Conservation (phyloP, 768 basidiomycete genomes). For the Hygrocybe punicea region DNA sequence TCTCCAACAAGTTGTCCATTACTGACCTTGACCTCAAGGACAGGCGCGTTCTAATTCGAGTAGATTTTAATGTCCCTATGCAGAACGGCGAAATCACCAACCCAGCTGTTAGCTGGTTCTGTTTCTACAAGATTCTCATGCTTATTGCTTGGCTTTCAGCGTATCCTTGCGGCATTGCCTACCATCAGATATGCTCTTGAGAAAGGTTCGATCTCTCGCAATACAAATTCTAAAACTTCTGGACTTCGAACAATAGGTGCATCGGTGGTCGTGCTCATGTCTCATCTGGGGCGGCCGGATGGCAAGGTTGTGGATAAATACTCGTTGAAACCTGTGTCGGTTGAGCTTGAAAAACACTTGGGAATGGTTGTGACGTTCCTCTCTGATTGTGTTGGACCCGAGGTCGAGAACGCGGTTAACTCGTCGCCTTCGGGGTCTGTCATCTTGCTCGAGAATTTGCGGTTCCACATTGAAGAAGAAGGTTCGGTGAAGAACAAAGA, state of each 20-base stretch:
- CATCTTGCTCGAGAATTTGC: conserved; percentile 93
- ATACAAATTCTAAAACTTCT: conserved; percentile 7
- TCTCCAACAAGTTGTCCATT: conserved; percentile 92
- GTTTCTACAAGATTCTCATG: conserved; percentile 10
- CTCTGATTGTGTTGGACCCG: conserved; percentile 78
- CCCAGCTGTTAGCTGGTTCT: conserved; percentile 69
- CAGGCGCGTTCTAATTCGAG: conserved; percentile 89
- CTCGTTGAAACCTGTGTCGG: conserved; percentile 83
- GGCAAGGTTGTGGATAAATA: conserved; percentile 86
- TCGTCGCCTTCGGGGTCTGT: conserved; percentile 61
- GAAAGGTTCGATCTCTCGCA: conserved; percentile 47
- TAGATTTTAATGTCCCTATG: conserved; percentile 95
- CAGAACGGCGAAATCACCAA: conserved; percentile 92
- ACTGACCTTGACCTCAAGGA: conserved; percentile 84
- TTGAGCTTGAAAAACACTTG: conserved; percentile 74
- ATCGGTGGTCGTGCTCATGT: conserved; percentile 86
- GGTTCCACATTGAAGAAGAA: conserved; percentile 98
- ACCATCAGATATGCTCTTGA: conserved; percentile 93
- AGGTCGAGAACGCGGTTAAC: conserved; percentile 76
- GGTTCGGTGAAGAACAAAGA: conserved; percentile 91
- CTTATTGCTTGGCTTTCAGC: conserved; percentile 46
- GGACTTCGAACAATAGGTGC: conserved; percentile 52
- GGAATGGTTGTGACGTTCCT: conserved; percentile 75
- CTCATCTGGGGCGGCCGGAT: conserved; percentile 95
- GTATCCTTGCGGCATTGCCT: conserved; percentile 94